Evolutionary conservation across 2,329 filamentous ascomycete genomes (phyloP).

Genomic region (Arthrobotrys pseudoclavata): DNA sequence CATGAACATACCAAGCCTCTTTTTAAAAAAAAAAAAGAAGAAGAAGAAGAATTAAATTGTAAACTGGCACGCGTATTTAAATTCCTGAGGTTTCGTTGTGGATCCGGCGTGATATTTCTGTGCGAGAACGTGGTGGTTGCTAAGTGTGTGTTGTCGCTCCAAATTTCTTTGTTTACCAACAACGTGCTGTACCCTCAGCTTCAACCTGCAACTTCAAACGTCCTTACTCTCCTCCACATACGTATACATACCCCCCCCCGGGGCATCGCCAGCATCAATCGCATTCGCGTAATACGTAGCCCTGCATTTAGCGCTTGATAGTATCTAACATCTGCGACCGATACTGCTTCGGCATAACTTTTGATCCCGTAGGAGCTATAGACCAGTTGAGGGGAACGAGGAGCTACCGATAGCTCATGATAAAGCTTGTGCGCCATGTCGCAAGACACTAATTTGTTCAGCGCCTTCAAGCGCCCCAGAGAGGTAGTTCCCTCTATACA

Average conservation of each 20-base stretch:
- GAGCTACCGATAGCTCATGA: slow-evolving; percentile 40
- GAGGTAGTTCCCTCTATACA: slow-evolving; percentile 56
- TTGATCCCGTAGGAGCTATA: background rate
- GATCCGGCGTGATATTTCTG: slow-evolving; percentile 5
- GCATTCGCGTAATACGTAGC: background rate
- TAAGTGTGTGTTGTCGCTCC: slow-evolving; percentile 45
- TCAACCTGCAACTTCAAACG: background rate
- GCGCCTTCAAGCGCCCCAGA: slow-evolving; percentile 63
- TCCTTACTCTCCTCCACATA: too few relatives aligned
- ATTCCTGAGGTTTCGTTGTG: background rate
- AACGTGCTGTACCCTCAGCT: slow-evolving; percentile 9
- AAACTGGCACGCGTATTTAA: background rate
- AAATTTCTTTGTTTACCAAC: slow-evolving; percentile 53
- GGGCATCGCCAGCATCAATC: slow-evolving; percentile 1
- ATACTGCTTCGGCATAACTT: background rate
- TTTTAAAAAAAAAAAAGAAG: too few relatives aligned
- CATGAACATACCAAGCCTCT: too few relatives aligned
- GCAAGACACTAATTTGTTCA: slow-evolving; percentile 63
- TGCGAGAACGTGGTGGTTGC: slow-evolving; percentile 31
- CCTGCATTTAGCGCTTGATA: slow-evolving; percentile 12
- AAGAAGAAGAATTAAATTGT: too few relatives aligned
- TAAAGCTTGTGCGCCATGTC: slow-evolving; percentile 60
- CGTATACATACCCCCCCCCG: too few relatives aligned
- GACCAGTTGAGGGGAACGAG: background rate
- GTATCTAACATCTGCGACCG: background rate